A percentile compares a stretch with the other conserved stretches of the same genome.
These are phyloP conservation scores for Fomitiporia mediterranea DNA, from an alignment of 1,284 basidiomycete species.

Conservation along the genomic window DNA sequence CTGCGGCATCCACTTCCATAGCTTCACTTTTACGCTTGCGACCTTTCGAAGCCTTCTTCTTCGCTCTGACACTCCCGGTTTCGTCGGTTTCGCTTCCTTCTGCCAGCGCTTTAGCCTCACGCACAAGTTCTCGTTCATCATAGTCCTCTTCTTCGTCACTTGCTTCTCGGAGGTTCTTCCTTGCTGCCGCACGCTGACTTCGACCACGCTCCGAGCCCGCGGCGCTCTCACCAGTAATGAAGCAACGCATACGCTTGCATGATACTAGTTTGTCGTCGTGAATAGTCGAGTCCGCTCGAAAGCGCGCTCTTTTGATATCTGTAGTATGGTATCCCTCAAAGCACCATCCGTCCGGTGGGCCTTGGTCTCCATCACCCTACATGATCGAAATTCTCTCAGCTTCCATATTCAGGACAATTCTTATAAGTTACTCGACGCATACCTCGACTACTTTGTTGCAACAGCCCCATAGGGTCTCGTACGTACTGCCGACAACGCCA, in stretches of 20 bases:
- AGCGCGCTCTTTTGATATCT: constrained; percentile 67
- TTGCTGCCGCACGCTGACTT: constrained; percentile 14
- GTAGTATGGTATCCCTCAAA: constrained; percentile 76
- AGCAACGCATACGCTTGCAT: constrained; percentile 37
- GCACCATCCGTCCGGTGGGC: constrained; percentile 79
- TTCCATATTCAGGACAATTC: neutral
- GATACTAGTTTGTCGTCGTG: constrained; percentile 62
- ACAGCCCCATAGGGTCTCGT: constrained; percentile 62
- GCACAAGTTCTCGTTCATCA: constrained; percentile 18
- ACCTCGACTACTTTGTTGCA: constrained; percentile 59
- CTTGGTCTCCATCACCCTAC: constrained; percentile 65
- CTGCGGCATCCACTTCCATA: constrained; percentile 1
- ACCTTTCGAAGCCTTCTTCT: constrained; percentile 1
- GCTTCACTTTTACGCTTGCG: constrained; percentile 11
- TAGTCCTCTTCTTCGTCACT: constrained; percentile 18
- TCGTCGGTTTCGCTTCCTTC: constrained; percentile 8
- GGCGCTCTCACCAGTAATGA: neutral
- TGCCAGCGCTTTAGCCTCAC: constrained; percentile 13
- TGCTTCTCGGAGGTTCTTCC: constrained; percentile 16
- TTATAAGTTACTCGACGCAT: neutral
- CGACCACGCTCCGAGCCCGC: constrained; percentile 6
- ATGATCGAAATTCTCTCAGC: neutral
- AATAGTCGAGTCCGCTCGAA: constrained; percentile 66
- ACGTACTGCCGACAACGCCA: constrained; percentile 29
- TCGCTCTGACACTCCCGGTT: neutral